phyloP scores from a whole-genome alignment of 768 basidiomycete species.

The Hygrophoropsis aurantiaca region DNA sequence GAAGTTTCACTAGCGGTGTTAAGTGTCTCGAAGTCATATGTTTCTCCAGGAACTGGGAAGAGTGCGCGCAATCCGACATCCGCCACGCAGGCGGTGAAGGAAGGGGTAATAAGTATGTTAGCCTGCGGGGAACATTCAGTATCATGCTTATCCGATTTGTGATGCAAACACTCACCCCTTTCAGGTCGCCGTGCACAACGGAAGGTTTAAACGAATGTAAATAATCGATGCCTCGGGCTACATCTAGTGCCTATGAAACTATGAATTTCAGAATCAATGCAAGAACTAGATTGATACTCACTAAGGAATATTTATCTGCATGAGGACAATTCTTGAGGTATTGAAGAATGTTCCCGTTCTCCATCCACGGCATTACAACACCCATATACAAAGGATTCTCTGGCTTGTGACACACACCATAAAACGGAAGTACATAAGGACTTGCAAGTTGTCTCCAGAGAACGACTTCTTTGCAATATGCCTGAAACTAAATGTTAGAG shows the following conservation, averaged over 20 bases:
- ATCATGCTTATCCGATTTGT: too few relatives aligned
- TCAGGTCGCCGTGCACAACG: too few relatives aligned
- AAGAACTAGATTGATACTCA: conserved; percentile 15
- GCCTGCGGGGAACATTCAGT: too few relatives aligned
- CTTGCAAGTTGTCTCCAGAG: conserved; percentile 30
- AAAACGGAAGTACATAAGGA: conserved; percentile 28
- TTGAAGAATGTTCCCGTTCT: conserved; percentile 28
- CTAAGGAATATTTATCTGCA: conserved; percentile 30
- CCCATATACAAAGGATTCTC: conserved; percentile 12
- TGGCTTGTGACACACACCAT: conserved; percentile 19
- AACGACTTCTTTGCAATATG: conserved; percentile 29
- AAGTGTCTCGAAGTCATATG: too few relatives aligned
- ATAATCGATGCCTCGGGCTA: conserved; percentile 40
- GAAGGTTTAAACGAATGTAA: too few relatives aligned
- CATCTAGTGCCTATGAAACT: conserved; percentile 38
- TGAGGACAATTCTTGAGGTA: conserved; percentile 28
- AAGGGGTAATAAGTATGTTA: too few relatives aligned
- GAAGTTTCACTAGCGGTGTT: too few relatives aligned
- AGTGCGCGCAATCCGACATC: too few relatives aligned
- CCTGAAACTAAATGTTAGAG: conserved; percentile 13
- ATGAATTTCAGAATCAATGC: not conserved
- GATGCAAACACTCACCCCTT: too few relatives aligned
- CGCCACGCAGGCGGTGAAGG: too few relatives aligned
- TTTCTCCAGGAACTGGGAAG: too few relatives aligned
- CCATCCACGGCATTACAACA: conserved; percentile 25